Percentiles rank a stretch among this genome's conserved stretches.
These are phyloP conservation scores for Peronosclerospora sorghi DNA, from an alignment of 352 stramenopile genomes.

Conservation along the genomic window DNA sequence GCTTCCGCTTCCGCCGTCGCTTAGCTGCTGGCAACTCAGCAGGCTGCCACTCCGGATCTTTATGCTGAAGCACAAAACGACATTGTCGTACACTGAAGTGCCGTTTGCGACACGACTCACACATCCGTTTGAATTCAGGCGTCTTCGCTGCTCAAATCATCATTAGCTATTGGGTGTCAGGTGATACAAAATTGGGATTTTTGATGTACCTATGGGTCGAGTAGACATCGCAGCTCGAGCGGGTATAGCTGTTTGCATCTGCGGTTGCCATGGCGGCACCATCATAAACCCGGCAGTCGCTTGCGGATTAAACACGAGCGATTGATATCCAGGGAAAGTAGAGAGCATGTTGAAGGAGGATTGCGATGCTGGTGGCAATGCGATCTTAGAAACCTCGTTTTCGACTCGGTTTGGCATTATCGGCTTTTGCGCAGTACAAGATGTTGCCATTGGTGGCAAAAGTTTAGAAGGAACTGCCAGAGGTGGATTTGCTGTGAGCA, in stretches of 20 bases:
- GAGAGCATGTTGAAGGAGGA: conserved; percentile 32
- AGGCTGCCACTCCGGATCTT: conserved; percentile 52
- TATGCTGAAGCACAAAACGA: conserved; percentile 56
- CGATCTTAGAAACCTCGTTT: conserved; percentile 23
- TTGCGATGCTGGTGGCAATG: conserved; percentile 22
- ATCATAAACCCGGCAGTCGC: conserved; percentile 8
- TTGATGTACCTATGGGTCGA: conserved; percentile 16
- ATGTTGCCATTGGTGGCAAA: background rate
- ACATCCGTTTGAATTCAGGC: conserved; percentile 48
- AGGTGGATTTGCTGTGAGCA: conserved; percentile 2
- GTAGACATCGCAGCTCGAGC: conserved; percentile 7
- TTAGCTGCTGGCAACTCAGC: conserved; percentile 13
- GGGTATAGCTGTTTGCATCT: conserved; percentile 17
- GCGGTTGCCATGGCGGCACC: conserved; percentile 18
- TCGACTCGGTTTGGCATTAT: conserved; percentile 11
- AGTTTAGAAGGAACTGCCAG: conserved; percentile 7
- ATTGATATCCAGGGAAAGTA: conserved; percentile 19
- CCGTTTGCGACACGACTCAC: conserved; percentile 51
- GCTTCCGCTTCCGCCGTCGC: conserved; percentile 17
- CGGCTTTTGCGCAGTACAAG: conserved; percentile 1
- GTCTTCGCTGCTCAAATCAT: conserved; percentile 5
- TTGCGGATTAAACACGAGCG: conserved; percentile 21
- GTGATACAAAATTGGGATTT: background rate
- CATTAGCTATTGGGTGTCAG: background rate
- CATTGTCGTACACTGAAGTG: conserved; percentile 60